Conservation (phyloP, 306 rosid genomes). For the Gillenia trifoliata region DNA sequence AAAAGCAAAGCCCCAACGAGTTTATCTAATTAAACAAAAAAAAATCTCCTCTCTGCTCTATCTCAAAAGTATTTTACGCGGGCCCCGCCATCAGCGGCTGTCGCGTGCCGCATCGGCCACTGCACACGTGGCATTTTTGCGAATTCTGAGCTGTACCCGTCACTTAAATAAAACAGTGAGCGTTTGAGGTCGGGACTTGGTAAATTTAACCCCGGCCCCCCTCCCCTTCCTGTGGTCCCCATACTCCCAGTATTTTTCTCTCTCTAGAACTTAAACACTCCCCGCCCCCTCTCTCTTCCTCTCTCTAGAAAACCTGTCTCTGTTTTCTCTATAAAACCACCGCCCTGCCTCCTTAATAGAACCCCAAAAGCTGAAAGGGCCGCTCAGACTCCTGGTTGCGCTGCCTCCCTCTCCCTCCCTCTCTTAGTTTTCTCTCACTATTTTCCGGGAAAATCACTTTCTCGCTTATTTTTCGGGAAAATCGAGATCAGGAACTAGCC, state of each 20-base stretch:
- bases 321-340: slow-evolving; percentile 40
- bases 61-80: neutral
- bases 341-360: slow-evolving; percentile 21
- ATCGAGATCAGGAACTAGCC: neutral
- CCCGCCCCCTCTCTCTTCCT: neutral
- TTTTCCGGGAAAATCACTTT: neutral
- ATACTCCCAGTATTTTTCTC: neutral
- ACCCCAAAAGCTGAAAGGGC: slow-evolving; percentile 23
- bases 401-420: neutral
- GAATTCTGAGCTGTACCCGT: slow-evolving; percentile 42
- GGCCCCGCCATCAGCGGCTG: slow-evolving; percentile 72
- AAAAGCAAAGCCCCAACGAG: neutral
- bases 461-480: slow-evolving; percentile 15
- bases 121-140: slow-evolving; percentile 49
- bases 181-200: slow-evolving; percentile 8
- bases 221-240: slow-evolving; percentile 30
- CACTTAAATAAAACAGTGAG: neutral
- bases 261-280: neutral
- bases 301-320: neutral
- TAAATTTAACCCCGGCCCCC: neutral
- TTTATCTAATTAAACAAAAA: slow-evolving; percentile 3
- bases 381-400: neutral
- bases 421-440: neutral
- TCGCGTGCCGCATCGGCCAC: slow-evolving; percentile 77
- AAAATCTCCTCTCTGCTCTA: neutral